A percentile compares a stretch with the other conserved stretches of the same genome.
Conservation (phyloP, 352 stramenopile species). For the Pythium graminicola region DNA sequence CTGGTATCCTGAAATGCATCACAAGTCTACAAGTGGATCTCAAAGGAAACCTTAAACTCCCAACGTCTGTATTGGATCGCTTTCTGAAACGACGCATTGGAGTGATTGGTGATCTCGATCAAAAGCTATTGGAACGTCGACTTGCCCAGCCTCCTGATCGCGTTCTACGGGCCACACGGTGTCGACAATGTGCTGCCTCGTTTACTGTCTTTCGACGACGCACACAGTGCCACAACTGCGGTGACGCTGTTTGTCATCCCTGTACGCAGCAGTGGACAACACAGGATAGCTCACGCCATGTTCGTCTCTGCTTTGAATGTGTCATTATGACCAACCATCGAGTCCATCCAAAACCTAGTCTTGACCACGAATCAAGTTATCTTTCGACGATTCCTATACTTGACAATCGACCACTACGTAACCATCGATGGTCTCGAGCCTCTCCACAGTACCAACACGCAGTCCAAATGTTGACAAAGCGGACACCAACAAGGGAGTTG, state of each 20-base stretch:
- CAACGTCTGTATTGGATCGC: slow-evolving; percentile 34
- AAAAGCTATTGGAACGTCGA: slow-evolving; percentile 40
- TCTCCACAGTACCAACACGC: too few relatives aligned
- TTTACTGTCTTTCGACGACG: slow-evolving; percentile 56
- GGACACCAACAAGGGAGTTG: too few relatives aligned
- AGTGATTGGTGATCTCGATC: slow-evolving; percentile 38
- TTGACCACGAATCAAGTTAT: too few relatives aligned
- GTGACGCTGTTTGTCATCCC: slow-evolving; percentile 56
- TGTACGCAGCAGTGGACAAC: slow-evolving; percentile 41
- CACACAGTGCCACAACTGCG: slow-evolving; percentile 55
- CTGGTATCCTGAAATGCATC: slow-evolving; percentile 55
- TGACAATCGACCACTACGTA: too few relatives aligned
- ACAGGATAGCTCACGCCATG: too few relatives aligned
- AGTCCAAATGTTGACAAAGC: too few relatives aligned
- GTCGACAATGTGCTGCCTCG: slow-evolving; percentile 43
- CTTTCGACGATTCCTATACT: too few relatives aligned
- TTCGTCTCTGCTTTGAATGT: too few relatives aligned
- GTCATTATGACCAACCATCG: too few relatives aligned
- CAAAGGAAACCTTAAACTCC: slow-evolving; percentile 46
- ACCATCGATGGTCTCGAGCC: too few relatives aligned
- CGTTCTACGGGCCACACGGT: slow-evolving; percentile 39
- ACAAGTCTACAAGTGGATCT: slow-evolving; percentile 54
- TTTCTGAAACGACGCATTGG: slow-evolving; percentile 52
- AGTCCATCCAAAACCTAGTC: too few relatives aligned
- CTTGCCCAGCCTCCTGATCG: slow-evolving; percentile 48